Evolutionary conservation across 169 alveolate species (phyloP).

Genomic region (Plasmodium ovale): DNA sequence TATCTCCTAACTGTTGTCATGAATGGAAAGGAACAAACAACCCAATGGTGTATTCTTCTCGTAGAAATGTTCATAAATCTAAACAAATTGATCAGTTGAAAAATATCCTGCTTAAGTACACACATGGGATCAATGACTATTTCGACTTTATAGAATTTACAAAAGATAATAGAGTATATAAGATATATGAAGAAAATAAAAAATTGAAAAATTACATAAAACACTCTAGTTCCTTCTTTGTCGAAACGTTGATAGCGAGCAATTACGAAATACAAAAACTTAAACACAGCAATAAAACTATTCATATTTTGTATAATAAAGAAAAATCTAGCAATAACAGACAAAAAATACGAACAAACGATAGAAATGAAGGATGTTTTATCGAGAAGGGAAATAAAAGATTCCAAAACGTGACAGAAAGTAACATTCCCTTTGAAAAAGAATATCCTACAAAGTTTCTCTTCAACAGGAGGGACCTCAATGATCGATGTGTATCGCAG

Average conservation of each 20-base stretch:
- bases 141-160: constrained; percentile 32
- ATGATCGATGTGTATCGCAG: too few species aligned
- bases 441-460: too few species aligned
- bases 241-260: constrained; percentile 11
- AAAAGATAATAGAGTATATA: constrained; percentile 25
- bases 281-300: constrained; percentile 47
- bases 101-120: constrained; percentile 35
- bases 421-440: too few species aligned
- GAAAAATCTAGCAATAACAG: constrained; percentile 29
- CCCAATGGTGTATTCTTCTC: background rate
- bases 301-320: constrained; percentile 46
- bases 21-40: background rate
- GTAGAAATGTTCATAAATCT: background rate
- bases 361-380: too few species aligned
- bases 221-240: constrained; percentile 30
- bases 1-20: too few species aligned
- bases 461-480: too few species aligned
- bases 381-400: too few species aligned
- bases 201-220: constrained; percentile 47
- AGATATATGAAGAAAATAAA: constrained; percentile 58
- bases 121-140: constrained; percentile 38
- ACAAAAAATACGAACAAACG: too few species aligned
- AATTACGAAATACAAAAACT: constrained; percentile 44
- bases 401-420: too few species aligned
- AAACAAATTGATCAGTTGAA: constrained; percentile 6